Percentiles rank a stretch among this genome's conserved stretches.
phyloP scores from a whole-genome alignment of 176 grass and related monocot species.

The Echinochloa phyllopogon region DNA sequence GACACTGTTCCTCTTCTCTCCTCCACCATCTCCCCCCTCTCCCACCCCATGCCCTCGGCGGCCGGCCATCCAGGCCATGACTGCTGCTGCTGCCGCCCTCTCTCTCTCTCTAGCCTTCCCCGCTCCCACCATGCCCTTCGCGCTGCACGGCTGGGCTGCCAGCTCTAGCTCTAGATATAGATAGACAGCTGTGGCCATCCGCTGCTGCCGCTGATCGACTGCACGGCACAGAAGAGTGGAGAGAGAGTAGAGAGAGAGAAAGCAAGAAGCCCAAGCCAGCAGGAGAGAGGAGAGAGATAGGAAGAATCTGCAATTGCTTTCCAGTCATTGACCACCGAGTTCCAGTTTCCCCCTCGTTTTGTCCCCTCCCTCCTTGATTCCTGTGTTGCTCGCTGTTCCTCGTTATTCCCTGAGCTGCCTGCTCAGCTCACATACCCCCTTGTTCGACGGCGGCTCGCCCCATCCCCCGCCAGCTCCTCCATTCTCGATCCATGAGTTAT shows the following conservation, averaged over 20 bases:
- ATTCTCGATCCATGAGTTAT: constrained; percentile 45
- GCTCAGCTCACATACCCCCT: background rate
- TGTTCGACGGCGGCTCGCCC: background rate
- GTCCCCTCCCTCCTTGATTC: constrained; percentile 51
- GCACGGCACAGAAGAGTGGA: constrained; percentile 37
- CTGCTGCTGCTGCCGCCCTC: background rate
- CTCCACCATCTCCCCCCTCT: background rate
- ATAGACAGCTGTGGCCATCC: constrained; percentile 29
- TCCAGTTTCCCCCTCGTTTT: constrained; percentile 40
- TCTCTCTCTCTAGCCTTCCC: background rate
- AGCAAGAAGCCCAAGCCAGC: background rate
- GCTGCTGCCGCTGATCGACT: constrained; percentile 15
- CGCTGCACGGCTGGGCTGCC: background rate
- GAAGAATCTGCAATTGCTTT: constrained; percentile 53
- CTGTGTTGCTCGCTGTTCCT: constrained; percentile 47
- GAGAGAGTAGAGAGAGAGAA: constrained; percentile 4
- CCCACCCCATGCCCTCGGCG: background rate
- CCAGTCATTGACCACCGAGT: constrained; percentile 54
- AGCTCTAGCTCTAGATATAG: constrained; percentile 36
- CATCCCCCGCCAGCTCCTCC: constrained; percentile 24
- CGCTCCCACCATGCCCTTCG: background rate
- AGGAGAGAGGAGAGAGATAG: background rate
- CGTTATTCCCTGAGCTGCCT: constrained; percentile 43
- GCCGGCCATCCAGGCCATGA: constrained; percentile 38
- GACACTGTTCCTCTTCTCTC: constrained; percentile 34